Base-by-base conservation (phyloP, 2,329 filamentous ascomycete species). In the Colletotrichum incanum region DNA sequence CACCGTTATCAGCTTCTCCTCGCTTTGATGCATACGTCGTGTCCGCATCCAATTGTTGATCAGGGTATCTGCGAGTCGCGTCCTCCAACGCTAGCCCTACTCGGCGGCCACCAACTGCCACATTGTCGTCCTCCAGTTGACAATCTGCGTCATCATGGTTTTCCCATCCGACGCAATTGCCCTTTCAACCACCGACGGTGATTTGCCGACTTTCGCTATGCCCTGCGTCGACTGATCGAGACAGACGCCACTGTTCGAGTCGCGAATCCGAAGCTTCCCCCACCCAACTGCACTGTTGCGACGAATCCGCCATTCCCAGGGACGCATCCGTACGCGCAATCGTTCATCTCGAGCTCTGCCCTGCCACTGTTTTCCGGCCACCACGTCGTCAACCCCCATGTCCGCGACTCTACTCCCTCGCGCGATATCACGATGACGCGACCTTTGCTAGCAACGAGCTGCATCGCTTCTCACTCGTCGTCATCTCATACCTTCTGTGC, bases 161-260 rank as follows among this genome's bases (percentile, higher is more conserved):
- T 54, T 49, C n/a, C 67, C 65, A 14, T 61, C 43, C 4, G 59
- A 45, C 39, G 60, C 60, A 14, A 72, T 69, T 12, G n/a, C 66
- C 3, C 37, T 59, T 23, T 31, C 41, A 5, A 70, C 47, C 11
- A 72, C 60, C 4, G 62, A 67, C 34, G 70, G 70, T 52, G 47
- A 34, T 65, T 70, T 70, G 47, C 70, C 70, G 18, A 41, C 50
- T 39, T 72, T 70, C 39, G 65, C 70, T 43, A 72, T 69, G 23
- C 54, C 60, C 54, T 70, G 70, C 14, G 70, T 72, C 60, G 70
- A 72, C 60, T 72, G 70, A 11, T 72, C 65, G 39, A 72, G 59
- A 37, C 70, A 69, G 12, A 72, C 65, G 28, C 70, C 70, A 47
- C 45, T 72, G 3, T 49, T 39, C 31, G 54, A 14, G 39, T 70